Evolutionary conservation across 2,329 filamentous ascomycete species (phyloP).

Genomic region (Sporothrix euskadiensis): DNA sequence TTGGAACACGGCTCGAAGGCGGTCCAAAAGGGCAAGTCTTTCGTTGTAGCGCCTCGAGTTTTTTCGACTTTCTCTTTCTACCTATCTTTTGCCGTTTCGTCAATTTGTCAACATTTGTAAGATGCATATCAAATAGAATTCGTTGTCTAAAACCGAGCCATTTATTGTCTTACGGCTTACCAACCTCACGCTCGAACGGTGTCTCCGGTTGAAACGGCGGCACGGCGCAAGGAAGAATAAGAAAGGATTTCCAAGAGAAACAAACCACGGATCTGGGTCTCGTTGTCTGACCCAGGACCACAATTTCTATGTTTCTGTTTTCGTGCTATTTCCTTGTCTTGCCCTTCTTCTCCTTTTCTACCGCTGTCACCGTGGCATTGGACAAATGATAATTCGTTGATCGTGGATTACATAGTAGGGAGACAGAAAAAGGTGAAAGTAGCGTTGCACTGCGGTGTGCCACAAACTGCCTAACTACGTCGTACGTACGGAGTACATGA

Average conservation of each 20-base stretch:
- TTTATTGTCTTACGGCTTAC: not conserved
- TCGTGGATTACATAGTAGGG: not conserved
- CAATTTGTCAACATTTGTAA: not conserved
- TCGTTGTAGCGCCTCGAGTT: not conserved
- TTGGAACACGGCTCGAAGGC: not conserved
- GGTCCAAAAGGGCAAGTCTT: not conserved
- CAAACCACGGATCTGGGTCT: not conserved
- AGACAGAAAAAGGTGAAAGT: not conserved
- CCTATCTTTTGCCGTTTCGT: not conserved
- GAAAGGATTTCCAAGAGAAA: not conserved
- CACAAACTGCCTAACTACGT: not conserved
- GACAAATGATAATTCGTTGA: not conserved
- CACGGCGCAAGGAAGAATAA: not conserved
- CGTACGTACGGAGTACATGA: not conserved
- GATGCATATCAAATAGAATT: not conserved
- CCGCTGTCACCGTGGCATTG: not conserved
- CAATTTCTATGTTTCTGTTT: not conserved
- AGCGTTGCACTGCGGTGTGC: not conserved
- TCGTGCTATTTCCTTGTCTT: not conserved
- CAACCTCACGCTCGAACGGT: not conserved
- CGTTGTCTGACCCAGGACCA: slow-evolving; percentile 1
- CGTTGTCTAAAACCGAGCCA: not conserved
- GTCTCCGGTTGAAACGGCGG: not conserved
- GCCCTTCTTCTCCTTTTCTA: not conserved
- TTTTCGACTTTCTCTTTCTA: not conserved